Evolutionary conservation across 2,329 filamentous ascomycete species (phyloP), one percentile per base, ranked within the genome.

Genomic region (Fusarium xyrophilum): DNA sequence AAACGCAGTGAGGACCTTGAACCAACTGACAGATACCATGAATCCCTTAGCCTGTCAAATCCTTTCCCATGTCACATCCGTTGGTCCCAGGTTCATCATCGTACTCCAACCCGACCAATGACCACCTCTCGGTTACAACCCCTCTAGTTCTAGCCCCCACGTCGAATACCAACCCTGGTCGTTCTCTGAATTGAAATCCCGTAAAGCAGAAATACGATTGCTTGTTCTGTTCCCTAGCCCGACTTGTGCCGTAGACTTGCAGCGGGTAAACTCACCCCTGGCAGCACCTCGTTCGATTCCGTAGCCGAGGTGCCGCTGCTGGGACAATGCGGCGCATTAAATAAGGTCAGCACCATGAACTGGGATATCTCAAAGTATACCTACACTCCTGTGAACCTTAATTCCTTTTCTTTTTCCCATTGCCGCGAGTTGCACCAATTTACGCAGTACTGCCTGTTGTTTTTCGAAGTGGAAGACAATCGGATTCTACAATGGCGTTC

Each of bases 401-500:
- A 25, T 56, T 52, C 25, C 21, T 56, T 56, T 25, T 40, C 50
- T 63, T 36, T 33, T 25, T 38, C 47, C 25, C 25, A 11, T 19
- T 50, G 46, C 30, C 46, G 17, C 30, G 30, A 25, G 21, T 35
- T 35, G 13, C 43, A 48, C 21, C 28, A 7, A 25, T 44, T 19
- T n/a, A n/a, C n/a, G n/a, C n/a, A n/a, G n/a, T n/a, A n/a, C 30
- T 56, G 19, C 11, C n/a, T 19, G 19, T 52, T 23, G 15, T 39
- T 23, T 51, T 51, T 58, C n/a, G 9, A 17, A 38, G 15, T 25
- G 11, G 17, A 36, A 42, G 30, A 52, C n/a, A 27, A 19, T 23
- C 27, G 39, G 13, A 17, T 10, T 54, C 42, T 50, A 56, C 28
- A n/a, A 71, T 71, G 69, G 60, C 69, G 10, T 71, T 55, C n/a